phyloP scores from a whole-genome alignment of 2,329 filamentous ascomycete species.

The Sporothrix curviconia region DNA sequence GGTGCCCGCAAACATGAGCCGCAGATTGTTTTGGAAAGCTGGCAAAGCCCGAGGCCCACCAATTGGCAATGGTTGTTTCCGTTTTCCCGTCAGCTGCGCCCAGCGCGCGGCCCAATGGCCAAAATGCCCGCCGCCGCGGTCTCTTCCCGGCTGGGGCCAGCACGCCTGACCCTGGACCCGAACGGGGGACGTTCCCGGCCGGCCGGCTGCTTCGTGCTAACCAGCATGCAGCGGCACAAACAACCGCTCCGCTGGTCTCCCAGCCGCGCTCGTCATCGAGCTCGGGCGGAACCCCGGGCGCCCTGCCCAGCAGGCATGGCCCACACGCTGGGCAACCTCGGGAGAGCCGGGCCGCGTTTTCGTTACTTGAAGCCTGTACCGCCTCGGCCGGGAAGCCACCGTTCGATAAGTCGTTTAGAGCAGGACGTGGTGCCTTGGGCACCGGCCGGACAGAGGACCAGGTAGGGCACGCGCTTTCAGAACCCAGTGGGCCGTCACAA shows the following conservation, averaged over 20 bases:
- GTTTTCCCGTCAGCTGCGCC: conserved; percentile 39
- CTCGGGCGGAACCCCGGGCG: conserved; percentile 37
- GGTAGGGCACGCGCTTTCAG: too few species aligned
- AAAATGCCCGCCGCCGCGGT: conserved; percentile 40
- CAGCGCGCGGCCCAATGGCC: conserved; percentile 49
- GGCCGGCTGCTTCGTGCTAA: too few species aligned
- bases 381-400: conserved; percentile 50
- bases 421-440: too few species aligned
- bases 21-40: conserved; percentile 51
- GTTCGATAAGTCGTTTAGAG: too few species aligned
- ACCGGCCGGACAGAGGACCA: too few species aligned
- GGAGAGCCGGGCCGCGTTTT: conserved; percentile 51
- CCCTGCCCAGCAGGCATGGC: conserved; percentile 36
- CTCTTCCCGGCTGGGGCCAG: conserved; percentile 47
- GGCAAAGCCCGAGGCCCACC: conserved; percentile 55
- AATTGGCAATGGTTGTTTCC: conserved; percentile 49
- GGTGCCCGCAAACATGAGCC: conserved; percentile 34
- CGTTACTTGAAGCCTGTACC: conserved; percentile 49
- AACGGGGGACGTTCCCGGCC: conserved; percentile 44
- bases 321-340: conserved; percentile 43
- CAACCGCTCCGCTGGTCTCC: conserved; percentile 58
- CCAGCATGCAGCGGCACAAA: conserved; percentile 52
- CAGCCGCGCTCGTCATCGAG: conserved; percentile 41
- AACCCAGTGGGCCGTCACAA: too few species aligned
- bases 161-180: conserved; percentile 54